Conservation (phyloP, 345 rosid species). For the Lepidium africanum region DNA sequence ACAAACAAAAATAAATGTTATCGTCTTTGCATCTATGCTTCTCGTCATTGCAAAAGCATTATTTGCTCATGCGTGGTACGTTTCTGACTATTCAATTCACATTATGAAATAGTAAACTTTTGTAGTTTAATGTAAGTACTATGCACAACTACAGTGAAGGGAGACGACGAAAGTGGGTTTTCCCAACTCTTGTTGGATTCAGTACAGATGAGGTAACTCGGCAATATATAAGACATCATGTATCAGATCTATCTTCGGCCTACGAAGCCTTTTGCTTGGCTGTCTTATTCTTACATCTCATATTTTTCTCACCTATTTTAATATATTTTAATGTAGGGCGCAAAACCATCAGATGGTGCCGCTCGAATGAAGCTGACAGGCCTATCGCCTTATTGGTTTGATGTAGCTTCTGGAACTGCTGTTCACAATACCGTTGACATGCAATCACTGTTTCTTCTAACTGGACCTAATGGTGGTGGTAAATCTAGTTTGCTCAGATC, state of each 20-base stretch:
- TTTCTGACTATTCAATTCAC: background rate
- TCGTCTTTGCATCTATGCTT: slow-evolving; percentile 80
- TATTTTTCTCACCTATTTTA: background rate
- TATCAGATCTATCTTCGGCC: background rate
- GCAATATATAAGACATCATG: background rate
- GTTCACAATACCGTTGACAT: slow-evolving; percentile 77
- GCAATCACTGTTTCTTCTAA: slow-evolving; percentile 74
- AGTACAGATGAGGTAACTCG: slow-evolving; percentile 48
- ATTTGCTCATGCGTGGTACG: slow-evolving; percentile 81
- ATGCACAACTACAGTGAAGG: slow-evolving; percentile 62
- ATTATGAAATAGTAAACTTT: background rate
- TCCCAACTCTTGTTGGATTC: slow-evolving; percentile 59
- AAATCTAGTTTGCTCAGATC: slow-evolving; percentile 98
- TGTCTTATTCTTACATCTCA: background rate
- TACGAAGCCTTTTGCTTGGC: background rate
- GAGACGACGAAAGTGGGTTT: slow-evolving; percentile 89
- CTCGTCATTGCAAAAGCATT: slow-evolving; percentile 89
- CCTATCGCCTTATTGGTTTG: slow-evolving; percentile 91
- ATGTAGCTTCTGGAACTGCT: slow-evolving; percentile 75
- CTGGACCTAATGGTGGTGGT: slow-evolving; percentile 99
- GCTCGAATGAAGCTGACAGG: slow-evolving; percentile 58
- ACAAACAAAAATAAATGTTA: slow-evolving; percentile 72
- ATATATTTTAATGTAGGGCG: slow-evolving; percentile 33
- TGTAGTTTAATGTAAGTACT: slow-evolving; percentile 8
- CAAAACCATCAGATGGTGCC: slow-evolving; percentile 29